These are phyloP conservation scores for Hydrangea macrophylla DNA, from an alignment of 148 eudicot species.

Conservation along the genomic window DNA sequence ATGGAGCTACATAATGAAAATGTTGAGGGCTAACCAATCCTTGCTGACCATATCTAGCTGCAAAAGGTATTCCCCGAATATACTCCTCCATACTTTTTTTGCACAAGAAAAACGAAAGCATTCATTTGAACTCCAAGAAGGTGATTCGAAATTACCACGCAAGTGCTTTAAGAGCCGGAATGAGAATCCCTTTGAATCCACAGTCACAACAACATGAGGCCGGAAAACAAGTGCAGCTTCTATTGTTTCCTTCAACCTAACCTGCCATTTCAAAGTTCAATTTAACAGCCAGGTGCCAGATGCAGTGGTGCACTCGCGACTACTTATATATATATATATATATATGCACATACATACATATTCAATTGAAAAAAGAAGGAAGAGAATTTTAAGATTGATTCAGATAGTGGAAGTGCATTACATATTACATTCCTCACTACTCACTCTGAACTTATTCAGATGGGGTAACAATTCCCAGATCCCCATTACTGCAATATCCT, in stretches of 20 bases:
- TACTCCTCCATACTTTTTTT: constrained; percentile 36
- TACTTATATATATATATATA: not conserved
- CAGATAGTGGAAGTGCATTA: not conserved
- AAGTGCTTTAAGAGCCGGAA: constrained; percentile 80
- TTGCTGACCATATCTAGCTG: constrained; percentile 58
- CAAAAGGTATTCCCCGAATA: constrained; percentile 42
- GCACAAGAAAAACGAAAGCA: constrained; percentile 16
- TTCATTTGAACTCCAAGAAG: constrained; percentile 11
- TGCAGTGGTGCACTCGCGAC: not conserved
- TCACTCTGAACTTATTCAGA: constrained; percentile 69
- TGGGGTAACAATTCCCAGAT: constrained; percentile 94
- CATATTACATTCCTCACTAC: constrained; percentile 16
- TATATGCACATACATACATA: not conserved
- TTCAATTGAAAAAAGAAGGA: not conserved
- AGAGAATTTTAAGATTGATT: not conserved
- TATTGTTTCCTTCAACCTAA: constrained; percentile 63
- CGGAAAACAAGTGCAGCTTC: constrained; percentile 62
- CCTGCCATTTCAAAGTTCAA: constrained; percentile 42
- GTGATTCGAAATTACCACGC: constrained; percentile 45
- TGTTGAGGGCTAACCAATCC: constrained; percentile 54
- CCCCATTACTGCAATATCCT: constrained; percentile 96
- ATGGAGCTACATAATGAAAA: constrained; percentile 96
- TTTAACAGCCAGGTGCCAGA: constrained; percentile 6
- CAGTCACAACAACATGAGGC: constrained; percentile 87
- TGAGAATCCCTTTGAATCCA: constrained; percentile 93